phyloP scores from a whole-genome alignment of 495 filamentous ascomycete species.

The Aspergillus avenaceus region DNA sequence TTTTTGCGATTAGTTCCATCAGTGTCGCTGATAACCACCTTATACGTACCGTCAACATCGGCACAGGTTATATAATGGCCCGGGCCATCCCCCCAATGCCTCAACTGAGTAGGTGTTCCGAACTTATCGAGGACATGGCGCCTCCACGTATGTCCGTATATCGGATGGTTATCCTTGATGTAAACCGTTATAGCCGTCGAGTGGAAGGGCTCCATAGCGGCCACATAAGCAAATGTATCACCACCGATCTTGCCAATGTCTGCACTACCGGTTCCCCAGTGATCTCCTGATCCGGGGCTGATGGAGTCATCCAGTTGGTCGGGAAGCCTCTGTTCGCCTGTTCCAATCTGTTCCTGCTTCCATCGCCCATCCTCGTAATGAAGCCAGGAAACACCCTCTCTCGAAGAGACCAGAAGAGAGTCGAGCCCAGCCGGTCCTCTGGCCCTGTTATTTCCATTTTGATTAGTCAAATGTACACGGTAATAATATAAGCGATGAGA shows the following conservation, averaged over 20 bases:
- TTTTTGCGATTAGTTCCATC: no score
- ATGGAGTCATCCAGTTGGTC: not conserved
- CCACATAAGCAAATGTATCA: conserved; percentile 1
- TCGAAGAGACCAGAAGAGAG: not conserved
- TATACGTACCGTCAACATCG: not conserved
- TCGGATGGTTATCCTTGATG: not conserved
- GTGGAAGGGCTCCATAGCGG: not conserved
- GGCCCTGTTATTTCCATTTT: not conserved
- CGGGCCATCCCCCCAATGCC: not conserved
- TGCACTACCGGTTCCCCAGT: not conserved
- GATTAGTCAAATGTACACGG: not conserved
- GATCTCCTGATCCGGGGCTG: not conserved
- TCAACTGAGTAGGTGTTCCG: not conserved
- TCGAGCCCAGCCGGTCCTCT: not conserved
- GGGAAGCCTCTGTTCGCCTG: not conserved
- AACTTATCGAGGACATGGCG: conserved; percentile 1
- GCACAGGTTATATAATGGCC: not conserved
- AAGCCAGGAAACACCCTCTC: not conserved
- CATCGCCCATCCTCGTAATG: not conserved
- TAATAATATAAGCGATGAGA: not conserved
- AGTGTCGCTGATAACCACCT: not conserved
- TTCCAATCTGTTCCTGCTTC: not conserved
- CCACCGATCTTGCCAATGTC: not conserved
- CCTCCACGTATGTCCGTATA: not conserved
- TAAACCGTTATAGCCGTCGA: not conserved